A percentile compares a stretch with the other conserved stretches of the same genome.
phyloP scores from a whole-genome alignment of 2,329 filamentous ascomycete genomes.

The Aspergillus brasiliensis region DNA sequence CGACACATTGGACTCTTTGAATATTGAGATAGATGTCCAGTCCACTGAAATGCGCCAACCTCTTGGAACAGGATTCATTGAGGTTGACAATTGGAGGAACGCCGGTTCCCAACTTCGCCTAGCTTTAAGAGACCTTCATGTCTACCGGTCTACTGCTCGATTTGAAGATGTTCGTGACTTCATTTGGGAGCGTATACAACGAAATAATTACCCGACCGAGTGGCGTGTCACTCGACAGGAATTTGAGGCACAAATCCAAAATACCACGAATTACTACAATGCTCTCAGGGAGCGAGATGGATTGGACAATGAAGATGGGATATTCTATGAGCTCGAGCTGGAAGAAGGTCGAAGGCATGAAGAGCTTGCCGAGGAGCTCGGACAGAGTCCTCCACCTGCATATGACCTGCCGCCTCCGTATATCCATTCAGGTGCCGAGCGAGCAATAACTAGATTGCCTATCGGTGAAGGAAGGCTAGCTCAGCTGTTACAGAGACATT shows the following conservation, averaged over 20 bases:
- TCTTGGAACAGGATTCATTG: not conserved
- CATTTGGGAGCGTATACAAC: constrained; percentile 13
- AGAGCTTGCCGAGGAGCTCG: not conserved
- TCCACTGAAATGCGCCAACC: too few relatives aligned
- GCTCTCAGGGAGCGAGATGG: not conserved
- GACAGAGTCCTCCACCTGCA: not conserved
- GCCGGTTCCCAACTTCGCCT: constrained; percentile 5
- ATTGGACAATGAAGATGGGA: not conserved
- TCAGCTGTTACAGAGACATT: not conserved
- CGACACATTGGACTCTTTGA: too few relatives aligned
- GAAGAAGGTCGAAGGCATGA: too few relatives aligned
- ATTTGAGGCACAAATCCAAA: constrained; percentile 5
- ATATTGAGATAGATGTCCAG: too few relatives aligned
- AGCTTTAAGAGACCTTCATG: constrained; percentile 7
- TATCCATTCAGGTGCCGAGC: too few relatives aligned
- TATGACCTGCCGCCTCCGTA: too few relatives aligned
- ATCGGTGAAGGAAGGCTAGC: not conserved
- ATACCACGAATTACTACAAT: not conserved
- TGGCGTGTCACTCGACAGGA: constrained; percentile 2
- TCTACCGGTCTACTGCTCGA: not conserved
- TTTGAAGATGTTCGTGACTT: constrained; percentile 17
- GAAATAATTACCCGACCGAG: constrained; percentile 9
- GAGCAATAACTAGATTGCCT: not conserved
- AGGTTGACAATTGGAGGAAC: constrained; percentile 1
- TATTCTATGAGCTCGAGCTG: not conserved